phyloP scores from a whole-genome alignment of 1,284 basidiomycete genomes.

The Leccinum cinnamomeum region DNA sequence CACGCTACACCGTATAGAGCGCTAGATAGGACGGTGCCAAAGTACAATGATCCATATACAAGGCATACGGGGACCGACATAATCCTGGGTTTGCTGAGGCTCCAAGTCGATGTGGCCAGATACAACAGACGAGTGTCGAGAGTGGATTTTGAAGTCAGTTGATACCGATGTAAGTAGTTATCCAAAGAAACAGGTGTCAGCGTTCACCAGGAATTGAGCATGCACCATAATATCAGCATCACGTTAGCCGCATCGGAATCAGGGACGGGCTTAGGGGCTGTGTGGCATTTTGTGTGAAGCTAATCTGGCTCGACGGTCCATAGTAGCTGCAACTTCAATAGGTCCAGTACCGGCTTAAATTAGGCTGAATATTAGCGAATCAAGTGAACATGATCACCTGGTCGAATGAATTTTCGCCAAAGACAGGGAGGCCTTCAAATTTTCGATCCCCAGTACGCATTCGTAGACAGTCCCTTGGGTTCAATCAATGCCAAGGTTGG shows the following conservation, averaged over 20 bases:
- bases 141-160: neutral
- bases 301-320: neutral
- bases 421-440: neutral
- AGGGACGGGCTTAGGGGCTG: neutral
- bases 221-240: neutral
- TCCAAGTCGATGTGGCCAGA: neutral
- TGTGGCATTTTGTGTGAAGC: neutral
- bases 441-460: neutral
- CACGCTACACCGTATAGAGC: neutral
- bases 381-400: neutral
- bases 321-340: too few relatives aligned
- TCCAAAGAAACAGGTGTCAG: neutral
- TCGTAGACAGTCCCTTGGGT: neutral
- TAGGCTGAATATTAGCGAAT: neutral
- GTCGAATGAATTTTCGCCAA: neutral
- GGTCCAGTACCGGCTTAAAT: too few relatives aligned
- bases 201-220: neutral
- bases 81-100: neutral
- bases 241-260: neutral
- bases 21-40: conserved; percentile 3
- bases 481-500: neutral
- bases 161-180: neutral
- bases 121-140: neutral
- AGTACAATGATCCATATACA: conserved; percentile 4
- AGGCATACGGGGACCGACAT: neutral